Conservation (phyloP, 225 moss, liverwort and hornwort genomes). For the Marchantia paleacea region DNA sequence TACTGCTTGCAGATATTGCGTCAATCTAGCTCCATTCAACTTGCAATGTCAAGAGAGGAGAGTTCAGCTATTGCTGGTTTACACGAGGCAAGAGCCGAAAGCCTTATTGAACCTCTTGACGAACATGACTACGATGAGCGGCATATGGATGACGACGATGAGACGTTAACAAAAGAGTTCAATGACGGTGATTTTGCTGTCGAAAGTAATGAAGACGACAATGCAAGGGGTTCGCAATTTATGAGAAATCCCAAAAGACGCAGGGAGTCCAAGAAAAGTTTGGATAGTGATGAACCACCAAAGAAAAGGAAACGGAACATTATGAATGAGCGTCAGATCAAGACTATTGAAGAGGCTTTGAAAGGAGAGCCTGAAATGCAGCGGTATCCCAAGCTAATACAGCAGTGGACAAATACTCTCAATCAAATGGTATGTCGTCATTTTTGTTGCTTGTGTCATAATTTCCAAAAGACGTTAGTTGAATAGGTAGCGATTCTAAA, state of each 20-base stretch:
- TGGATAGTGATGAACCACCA: slow-evolving; percentile 78
- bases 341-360: slow-evolving; percentile 75
- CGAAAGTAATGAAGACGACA: slow-evolving; percentile 36
- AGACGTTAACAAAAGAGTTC: slow-evolving; percentile 20
- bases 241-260: slow-evolving; percentile 71
- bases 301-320: slow-evolving; percentile 99
- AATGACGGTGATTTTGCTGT: slow-evolving; percentile 31
- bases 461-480: background rate
- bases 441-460: background rate
- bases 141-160: slow-evolving; percentile 27
- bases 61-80: slow-evolving; percentile 12
- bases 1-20: slow-evolving; percentile 23
- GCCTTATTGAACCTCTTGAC: background rate
- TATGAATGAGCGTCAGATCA: slow-evolving; percentile 94
- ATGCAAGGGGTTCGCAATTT: slow-evolving; percentile 39
- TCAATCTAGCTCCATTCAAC: slow-evolving; percentile 17
- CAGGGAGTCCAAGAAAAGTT: slow-evolving; percentile 69
- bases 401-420: slow-evolving; percentile 78
- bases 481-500: background rate
- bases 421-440: slow-evolving; percentile 65
- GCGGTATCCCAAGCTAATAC: slow-evolving; percentile 71
- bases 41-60: slow-evolving; percentile 21
- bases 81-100: slow-evolving; percentile 19
- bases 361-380: slow-evolving; percentile 96
- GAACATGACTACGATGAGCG: slow-evolving; percentile 26